Evolutionary conservation across 1,284 basidiomycete species (phyloP).

Genomic region (Malassezia sympodialis): DNA sequence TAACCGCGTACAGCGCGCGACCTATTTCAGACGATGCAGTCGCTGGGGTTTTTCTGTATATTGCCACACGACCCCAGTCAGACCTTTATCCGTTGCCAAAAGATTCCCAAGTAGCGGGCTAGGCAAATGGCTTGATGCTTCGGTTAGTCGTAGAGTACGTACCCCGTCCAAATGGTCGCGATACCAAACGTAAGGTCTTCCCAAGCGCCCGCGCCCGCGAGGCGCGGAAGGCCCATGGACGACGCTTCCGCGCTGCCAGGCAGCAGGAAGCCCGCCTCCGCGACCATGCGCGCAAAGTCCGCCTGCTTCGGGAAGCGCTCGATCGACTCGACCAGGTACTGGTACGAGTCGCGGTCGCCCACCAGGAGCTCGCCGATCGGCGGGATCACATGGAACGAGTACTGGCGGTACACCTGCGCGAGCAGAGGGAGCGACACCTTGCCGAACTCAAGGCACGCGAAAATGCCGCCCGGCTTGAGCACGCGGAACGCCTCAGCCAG

Average conservation of each 20-base stretch:
- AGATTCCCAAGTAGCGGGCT: constrained; percentile 11
- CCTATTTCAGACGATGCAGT: constrained; percentile 16
- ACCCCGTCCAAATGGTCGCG: constrained; percentile 44
- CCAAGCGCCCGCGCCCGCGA: constrained; percentile 34
- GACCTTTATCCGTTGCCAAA: constrained; percentile 17
- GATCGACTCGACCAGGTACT: constrained; percentile 92
- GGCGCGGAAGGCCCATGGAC: constrained; percentile 30
- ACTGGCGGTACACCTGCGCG: constrained; percentile 79
- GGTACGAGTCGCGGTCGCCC: constrained; percentile 82
- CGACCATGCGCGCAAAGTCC: constrained; percentile 74
- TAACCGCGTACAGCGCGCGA: constrained; percentile 7
- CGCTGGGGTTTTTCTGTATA: constrained; percentile 19
- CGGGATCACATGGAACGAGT: constrained; percentile 93
- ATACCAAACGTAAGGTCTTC: constrained; percentile 45
- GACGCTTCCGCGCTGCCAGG: constrained; percentile 35
- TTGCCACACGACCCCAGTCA: constrained; percentile 18
- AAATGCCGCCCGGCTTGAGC: constrained; percentile 88
- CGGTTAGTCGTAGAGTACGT: constrained; percentile 10
- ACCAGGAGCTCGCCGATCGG: constrained; percentile 89
- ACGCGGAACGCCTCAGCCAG: constrained; percentile 84
- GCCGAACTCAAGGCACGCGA: constrained; percentile 94
- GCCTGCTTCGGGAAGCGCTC: constrained; percentile 82
- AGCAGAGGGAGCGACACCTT: constrained; percentile 81
- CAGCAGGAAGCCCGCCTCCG: constrained; percentile 49
- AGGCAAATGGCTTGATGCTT: constrained; percentile 19